These are phyloP conservation scores for Naematelia encephala DNA, from an alignment of 768 basidiomycete genomes.

Conservation along the genomic window DNA sequence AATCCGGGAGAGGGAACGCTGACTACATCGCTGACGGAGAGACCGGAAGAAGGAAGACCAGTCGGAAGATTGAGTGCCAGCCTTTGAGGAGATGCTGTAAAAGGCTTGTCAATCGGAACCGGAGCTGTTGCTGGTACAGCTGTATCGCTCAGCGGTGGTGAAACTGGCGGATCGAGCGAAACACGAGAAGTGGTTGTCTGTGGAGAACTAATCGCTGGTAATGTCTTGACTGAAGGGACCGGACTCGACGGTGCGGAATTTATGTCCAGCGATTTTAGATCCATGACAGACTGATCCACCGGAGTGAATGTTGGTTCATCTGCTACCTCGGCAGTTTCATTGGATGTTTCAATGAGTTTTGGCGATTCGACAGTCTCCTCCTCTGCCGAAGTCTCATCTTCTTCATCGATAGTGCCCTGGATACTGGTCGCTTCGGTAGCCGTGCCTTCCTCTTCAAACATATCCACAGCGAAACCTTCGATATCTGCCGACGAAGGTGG, in stretches of 20 bases:
- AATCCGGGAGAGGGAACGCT: conserved; percentile 27
- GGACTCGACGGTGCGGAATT: background rate
- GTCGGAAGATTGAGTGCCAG: conserved; percentile 19
- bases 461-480: background rate
- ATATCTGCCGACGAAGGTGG: background rate
- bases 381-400: background rate
- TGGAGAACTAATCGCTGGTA: background rate
- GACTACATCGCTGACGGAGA: conserved; percentile 37
- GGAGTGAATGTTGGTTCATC: too few relatives aligned
- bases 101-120: conserved; percentile 2
- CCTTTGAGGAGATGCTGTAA: conserved; percentile 1
- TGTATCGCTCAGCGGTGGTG: background rate
- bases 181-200: background rate
- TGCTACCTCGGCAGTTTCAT: background rate
- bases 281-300: too few relatives aligned
- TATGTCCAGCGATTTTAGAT: too few relatives aligned
- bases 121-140: background rate
- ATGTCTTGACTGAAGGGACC: background rate
- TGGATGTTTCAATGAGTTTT: background rate
- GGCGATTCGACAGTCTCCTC: background rate
- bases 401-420: background rate
- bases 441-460: conserved; percentile 7
- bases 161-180: background rate
- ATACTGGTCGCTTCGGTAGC: background rate
- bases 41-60: conserved; percentile 31